A percentile compares a stretch with the other conserved stretches of the same genome.
Conservation (phyloP, 1,284 basidiomycete genomes). For the Ceratobasidium sp. region DNA sequence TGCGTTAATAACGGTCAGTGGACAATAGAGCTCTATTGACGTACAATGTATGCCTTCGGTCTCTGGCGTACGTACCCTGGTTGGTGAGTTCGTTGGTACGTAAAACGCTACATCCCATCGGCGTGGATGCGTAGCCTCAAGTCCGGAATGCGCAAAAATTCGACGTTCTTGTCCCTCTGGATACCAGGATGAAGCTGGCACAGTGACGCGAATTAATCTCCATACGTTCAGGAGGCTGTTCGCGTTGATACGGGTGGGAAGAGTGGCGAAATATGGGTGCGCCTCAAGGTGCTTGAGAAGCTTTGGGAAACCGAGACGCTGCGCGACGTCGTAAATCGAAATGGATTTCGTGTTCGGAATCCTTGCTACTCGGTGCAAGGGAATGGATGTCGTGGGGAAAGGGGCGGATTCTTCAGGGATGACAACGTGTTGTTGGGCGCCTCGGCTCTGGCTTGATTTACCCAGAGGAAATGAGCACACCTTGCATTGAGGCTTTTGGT, state of each 20-base stretch:
- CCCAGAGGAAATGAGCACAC: too few relatives aligned
- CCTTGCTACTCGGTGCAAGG: background rate
- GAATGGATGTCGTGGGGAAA: background rate
- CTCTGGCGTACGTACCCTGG: background rate
- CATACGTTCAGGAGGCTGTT: background rate
- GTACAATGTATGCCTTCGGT: background rate
- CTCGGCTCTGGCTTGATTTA: too few relatives aligned
- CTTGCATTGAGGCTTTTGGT: too few relatives aligned
- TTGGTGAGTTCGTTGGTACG: background rate
- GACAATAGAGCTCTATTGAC: too few relatives aligned
- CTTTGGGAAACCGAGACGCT: background rate
- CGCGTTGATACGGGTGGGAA: background rate
- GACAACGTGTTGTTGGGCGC: too few relatives aligned
- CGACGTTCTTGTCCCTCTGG: background rate
- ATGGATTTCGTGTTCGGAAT: background rate
- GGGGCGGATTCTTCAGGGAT: background rate
- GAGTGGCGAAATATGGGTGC: slow-evolving; percentile 1
- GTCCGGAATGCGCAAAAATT: background rate
- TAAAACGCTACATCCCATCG: background rate
- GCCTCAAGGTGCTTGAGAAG: background rate
- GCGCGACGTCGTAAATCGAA: background rate
- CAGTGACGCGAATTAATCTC: background rate
- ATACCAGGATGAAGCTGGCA: background rate
- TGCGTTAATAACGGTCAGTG: background rate
- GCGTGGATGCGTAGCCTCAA: background rate